Conservation (phyloP, 2,329 filamentous ascomycete genomes). For the Podosphaera fusca region DNA sequence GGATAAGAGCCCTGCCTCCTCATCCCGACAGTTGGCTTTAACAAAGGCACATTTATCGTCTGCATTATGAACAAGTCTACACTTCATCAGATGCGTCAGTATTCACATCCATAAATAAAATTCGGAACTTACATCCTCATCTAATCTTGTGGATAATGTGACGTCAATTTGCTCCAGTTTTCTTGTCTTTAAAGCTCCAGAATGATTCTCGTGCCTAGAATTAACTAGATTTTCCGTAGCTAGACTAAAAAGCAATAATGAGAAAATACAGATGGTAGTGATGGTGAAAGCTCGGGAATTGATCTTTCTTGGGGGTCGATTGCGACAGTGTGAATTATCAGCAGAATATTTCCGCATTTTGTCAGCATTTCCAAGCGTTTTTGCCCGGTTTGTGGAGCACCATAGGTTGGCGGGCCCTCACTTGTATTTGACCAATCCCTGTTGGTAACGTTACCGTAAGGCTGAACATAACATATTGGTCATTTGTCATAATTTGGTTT, state of each 20-base stretch:
- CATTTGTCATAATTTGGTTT: no score
- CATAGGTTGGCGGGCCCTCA: no score
- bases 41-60: slow-evolving; percentile 75
- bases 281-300: slow-evolving; percentile 16
- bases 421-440: no score
- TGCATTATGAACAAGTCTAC: slow-evolving; percentile 54
- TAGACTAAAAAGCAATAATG: slow-evolving; percentile 13
- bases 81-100: slow-evolving; percentile 23
- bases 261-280: slow-evolving; percentile 13
- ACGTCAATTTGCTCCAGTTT: slow-evolving; percentile 10
- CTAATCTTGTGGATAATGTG: slow-evolving; percentile 11
- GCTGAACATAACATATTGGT: no score
- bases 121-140: slow-evolving; percentile 14
- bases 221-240: slow-evolving; percentile 13
- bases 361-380: no score
- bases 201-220: slow-evolving; percentile 12
- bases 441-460: no score
- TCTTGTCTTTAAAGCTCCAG: slow-evolving; percentile 11
- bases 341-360: no score
- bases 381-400: no score
- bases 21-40: slow-evolving; percentile 56
- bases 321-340: not conserved
- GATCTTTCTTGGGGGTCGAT: slow-evolving; percentile 6
- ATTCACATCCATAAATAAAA: not conserved
- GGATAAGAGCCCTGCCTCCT: slow-evolving; percentile 71